Evolutionary conservation across 2,329 filamentous ascomycete genomes (phyloP).

Genomic region (Pestalotiopsis sp.): DNA sequence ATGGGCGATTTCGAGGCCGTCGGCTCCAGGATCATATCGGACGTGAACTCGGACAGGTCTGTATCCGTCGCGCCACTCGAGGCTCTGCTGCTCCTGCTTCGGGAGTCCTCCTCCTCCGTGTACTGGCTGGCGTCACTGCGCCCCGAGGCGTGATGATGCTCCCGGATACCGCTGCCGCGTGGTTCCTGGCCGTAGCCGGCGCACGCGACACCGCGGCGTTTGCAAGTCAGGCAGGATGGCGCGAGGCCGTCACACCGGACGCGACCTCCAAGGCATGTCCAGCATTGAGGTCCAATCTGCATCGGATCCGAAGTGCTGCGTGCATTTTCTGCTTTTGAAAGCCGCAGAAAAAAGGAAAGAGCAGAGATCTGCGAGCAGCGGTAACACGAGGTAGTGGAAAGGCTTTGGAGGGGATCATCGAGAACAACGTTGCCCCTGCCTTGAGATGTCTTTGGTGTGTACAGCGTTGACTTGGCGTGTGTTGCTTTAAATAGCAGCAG

Average conservation of each 20-base stretch:
- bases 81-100: background rate
- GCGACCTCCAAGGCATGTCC: constrained; percentile 13
- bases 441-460: too few relatives aligned
- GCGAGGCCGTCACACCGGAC: constrained; percentile 14
- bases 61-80: background rate
- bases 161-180: background rate
- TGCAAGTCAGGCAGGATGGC: constrained; percentile 11
- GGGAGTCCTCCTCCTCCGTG: too few relatives aligned
- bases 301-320: constrained; percentile 11
- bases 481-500: too few relatives aligned
- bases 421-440: too few relatives aligned
- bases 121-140: too few relatives aligned
- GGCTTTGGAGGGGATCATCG: background rate
- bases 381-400: background rate
- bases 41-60: background rate
- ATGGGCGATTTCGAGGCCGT: background rate
- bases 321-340: constrained; percentile 7
- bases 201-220: constrained; percentile 1
- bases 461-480: too few relatives aligned
- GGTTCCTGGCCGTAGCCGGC: constrained; percentile 6
- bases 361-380: background rate
- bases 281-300: constrained; percentile 14
- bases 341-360: background rate
- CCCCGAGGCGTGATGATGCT: too few relatives aligned
- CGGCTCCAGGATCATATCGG: background rate